Base-by-base conservation (phyloP, 1,284 basidiomycete genomes). In the Trichosporon sp. region DNA sequence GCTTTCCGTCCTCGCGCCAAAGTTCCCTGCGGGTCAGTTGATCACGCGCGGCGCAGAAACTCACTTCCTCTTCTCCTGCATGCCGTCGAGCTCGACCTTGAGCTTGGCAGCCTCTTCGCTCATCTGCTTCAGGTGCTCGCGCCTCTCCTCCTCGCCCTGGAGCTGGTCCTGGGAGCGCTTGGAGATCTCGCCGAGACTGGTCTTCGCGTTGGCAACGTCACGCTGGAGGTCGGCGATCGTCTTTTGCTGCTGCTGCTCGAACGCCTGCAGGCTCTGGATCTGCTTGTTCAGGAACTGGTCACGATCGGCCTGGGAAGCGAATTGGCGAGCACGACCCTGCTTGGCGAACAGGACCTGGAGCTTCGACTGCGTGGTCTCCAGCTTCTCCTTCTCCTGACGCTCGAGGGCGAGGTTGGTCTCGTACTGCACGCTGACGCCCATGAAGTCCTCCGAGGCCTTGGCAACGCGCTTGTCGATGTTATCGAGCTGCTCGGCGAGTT, bases 1-100 rank as follows among this genome's bases (percentile, higher is more conserved):
- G 85, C 83, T 93, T 96, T 0, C 93, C 91, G 76, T 98, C 95
- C 81, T 98, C 94, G 77, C 96, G 89, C 96, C 97, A 98, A 32
- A 96, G 84, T 72, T 96, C 94, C 75, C 86, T 87, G 72, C 10
- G 14, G 32, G 56, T 71, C 31, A 73, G 70, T n/a, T 48, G 7
- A 19, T 11, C 6, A 65, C 4, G 26, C 5, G 32, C 32, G 19
- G 5, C 2, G 1, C 26, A 26, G 4, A 2, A 4, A 84, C 87
- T 80, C 68, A 88, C 87, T 96, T 98, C 78, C 92, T 86, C 84
- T 89, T 88, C 84, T 98, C 95, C 61, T 86, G 88, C 77, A 92
- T 85, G 72, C 89, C 90, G 46, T 88, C 88, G 73, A 92, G 88
- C 76, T 92, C 86, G 71, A 91, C 91, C 83, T 90, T 93, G 71